phyloP scores from a whole-genome alignment of 139 green algal species.

The Tetradesmus obliquus region DNA sequence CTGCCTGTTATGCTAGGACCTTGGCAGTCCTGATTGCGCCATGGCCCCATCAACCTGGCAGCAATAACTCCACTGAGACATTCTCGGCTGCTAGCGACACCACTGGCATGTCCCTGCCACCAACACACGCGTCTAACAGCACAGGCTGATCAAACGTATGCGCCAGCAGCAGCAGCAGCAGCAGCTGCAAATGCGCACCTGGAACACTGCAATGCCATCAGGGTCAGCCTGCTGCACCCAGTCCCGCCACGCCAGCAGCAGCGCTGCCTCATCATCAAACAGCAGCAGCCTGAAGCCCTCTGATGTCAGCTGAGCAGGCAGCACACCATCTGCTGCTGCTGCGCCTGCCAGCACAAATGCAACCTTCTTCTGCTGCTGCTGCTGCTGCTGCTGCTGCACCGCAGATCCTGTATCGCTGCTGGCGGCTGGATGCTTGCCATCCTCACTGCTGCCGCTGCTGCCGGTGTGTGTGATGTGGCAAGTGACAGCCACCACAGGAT shows the following conservation, averaged over 20 bases:
- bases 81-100: too few species aligned
- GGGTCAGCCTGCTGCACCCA: constrained; percentile 67
- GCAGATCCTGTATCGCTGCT: too few species aligned
- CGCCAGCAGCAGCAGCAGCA: constrained; percentile 54
- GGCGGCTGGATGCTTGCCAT: background rate
- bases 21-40: too few species aligned
- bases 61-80: too few species aligned
- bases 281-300: background rate
- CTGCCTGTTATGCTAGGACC: too few species aligned
- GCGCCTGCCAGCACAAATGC: constrained; percentile 49
- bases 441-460: constrained; percentile 11
- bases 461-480: constrained; percentile 49
- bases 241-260: constrained; percentile 69
- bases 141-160: background rate
- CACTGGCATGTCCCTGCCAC: too few species aligned
- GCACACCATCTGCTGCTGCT: background rate
- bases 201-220: constrained; percentile 72
- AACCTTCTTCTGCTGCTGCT: constrained; percentile 11
- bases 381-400: background rate
- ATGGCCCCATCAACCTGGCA: too few species aligned
- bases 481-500: constrained; percentile 73
- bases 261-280: constrained; percentile 50
- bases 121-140: too few species aligned
- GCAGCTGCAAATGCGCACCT: constrained; percentile 56
- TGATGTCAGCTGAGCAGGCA: background rate